Evolutionary conservation across 2,329 filamentous ascomycete species (phyloP).

Genomic region (Alternaria postmessia): DNA sequence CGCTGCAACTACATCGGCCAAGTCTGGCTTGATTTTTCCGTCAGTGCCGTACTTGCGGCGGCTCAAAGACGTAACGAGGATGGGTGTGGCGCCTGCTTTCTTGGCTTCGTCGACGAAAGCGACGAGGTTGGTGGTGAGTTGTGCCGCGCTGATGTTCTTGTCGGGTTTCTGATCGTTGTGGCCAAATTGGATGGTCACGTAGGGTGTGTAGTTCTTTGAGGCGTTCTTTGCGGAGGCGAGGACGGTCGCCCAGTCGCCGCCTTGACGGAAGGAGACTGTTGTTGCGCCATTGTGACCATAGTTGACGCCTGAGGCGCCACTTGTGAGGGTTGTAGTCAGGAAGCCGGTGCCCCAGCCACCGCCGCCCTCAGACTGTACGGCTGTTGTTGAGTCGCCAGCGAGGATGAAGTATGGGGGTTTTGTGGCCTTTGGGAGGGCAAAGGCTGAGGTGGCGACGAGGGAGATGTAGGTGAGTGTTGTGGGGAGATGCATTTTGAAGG

Average conservation of each 20-base stretch:
- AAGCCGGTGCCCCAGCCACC: slow-evolving; percentile 67
- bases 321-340: slow-evolving; percentile 56
- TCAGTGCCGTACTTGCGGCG: slow-evolving; percentile 56
- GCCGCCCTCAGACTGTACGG: slow-evolving; percentile 32
- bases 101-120: slow-evolving; percentile 48
- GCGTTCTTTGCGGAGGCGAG: slow-evolving; percentile 51
- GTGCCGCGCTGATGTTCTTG: slow-evolving; percentile 54
- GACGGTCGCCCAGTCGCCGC: slow-evolving; percentile 62
- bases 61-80: slow-evolving; percentile 64
- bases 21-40: slow-evolving; percentile 53
- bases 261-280: slow-evolving; percentile 62
- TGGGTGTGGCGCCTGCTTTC: slow-evolving; percentile 43
- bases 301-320: slow-evolving; percentile 62
- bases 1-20: slow-evolving; percentile 56
- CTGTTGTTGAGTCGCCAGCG: slow-evolving; percentile 50
- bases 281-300: slow-evolving; percentile 62
- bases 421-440: slow-evolving; percentile 4
- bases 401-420: slow-evolving; percentile 42
- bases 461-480: slow-evolving; percentile 3
- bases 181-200: slow-evolving; percentile 67
- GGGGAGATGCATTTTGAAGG: slow-evolving; percentile 7
- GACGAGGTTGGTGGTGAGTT: slow-evolving; percentile 61
- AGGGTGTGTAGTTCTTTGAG: slow-evolving; percentile 52
- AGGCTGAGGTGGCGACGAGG: slow-evolving; percentile 1
- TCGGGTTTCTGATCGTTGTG: slow-evolving; percentile 66